phyloP scores from a whole-genome alignment of 768 basidiomycete species.

The Wakefieldia striispora region DNA sequence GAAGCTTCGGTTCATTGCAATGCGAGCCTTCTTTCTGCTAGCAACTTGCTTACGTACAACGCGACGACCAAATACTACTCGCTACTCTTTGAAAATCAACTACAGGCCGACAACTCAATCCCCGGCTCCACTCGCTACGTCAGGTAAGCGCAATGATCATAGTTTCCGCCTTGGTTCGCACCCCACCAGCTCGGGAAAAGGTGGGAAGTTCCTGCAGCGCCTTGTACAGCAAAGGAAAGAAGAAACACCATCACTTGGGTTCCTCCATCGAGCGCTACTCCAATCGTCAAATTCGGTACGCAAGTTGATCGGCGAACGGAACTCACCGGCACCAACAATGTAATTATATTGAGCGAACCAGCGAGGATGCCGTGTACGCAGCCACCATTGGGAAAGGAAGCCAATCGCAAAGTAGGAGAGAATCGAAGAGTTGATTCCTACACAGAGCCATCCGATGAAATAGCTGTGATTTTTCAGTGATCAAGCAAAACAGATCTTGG shows the following conservation, averaged over 20 bases:
- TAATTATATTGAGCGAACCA: conserved; percentile 73
- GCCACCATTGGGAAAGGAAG: conserved; percentile 58
- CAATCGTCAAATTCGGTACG: background rate
- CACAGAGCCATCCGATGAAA: conserved; percentile 44
- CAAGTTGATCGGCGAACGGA: background rate
- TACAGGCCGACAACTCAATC: too few species aligned
- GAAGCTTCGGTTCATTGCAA: too few species aligned
- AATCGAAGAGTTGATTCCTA: conserved; percentile 55
- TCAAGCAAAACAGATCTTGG: background rate
- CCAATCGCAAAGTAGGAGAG: conserved; percentile 50
- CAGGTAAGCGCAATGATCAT: conserved; percentile 25
- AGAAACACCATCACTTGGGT: conserved; percentile 55
- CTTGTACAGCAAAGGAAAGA: conserved; percentile 49
- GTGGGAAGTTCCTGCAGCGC: conserved; percentile 47
- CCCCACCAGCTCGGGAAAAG: conserved; percentile 59
- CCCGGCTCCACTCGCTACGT: conserved; percentile 3
- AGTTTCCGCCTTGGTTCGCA: conserved; percentile 50
- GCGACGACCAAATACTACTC: too few species aligned
- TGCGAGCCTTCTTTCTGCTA: too few species aligned
- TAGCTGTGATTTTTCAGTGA: conserved; percentile 19
- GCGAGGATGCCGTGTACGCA: conserved; percentile 53
- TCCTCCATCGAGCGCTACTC: conserved; percentile 36
- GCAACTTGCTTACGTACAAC: too few species aligned
- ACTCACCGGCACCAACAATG: conserved; percentile 55
- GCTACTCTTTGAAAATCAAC: too few species aligned